A percentile compares a stretch with the other conserved stretches of the same genome.
These are phyloP conservation scores for Cutaneotrichosporon curvatum DNA, from an alignment of 1,284 basidiomycete species.

Conservation along the genomic window DNA sequence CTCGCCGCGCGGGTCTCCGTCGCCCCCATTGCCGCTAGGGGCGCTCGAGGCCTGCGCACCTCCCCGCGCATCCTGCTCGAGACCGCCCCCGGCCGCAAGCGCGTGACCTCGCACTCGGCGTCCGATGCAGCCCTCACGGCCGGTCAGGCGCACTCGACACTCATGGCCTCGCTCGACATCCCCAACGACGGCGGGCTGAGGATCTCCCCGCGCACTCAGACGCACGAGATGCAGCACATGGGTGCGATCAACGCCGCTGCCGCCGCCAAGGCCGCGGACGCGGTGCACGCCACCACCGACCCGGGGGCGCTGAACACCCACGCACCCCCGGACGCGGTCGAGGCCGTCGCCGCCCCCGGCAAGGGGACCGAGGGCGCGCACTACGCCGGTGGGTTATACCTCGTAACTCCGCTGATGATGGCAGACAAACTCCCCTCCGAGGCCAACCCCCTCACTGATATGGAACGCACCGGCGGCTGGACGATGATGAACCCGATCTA, in stretches of 20 bases:
- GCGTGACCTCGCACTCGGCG: background rate
- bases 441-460: background rate
- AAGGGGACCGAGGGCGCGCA: slow-evolving; percentile 31
- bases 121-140: slow-evolving; percentile 2
- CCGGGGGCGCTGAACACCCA: background rate
- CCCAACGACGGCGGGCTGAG: background rate
- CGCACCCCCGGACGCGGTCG: background rate
- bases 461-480: slow-evolving; percentile 28
- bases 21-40: too few relatives aligned
- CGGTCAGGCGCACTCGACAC: background rate
- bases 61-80: too few relatives aligned
- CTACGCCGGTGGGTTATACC: slow-evolving; percentile 27
- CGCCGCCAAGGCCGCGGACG: background rate
- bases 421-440: slow-evolving; percentile 5
- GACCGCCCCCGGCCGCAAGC: too few relatives aligned
- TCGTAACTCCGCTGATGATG: background rate
- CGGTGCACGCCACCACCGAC: background rate
- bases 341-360: background rate
- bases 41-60: too few relatives aligned
- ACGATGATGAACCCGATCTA: slow-evolving; percentile 46
- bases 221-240: background rate
- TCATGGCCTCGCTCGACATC: background rate
- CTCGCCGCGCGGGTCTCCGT: too few relatives aligned
- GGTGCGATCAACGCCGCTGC: background rate
- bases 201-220: background rate